Evolutionary conservation across 2,329 filamentous ascomycete species (phyloP), one percentile per base, ranked within the genome.

Genomic region (Aureobasidium zeae): DNA sequence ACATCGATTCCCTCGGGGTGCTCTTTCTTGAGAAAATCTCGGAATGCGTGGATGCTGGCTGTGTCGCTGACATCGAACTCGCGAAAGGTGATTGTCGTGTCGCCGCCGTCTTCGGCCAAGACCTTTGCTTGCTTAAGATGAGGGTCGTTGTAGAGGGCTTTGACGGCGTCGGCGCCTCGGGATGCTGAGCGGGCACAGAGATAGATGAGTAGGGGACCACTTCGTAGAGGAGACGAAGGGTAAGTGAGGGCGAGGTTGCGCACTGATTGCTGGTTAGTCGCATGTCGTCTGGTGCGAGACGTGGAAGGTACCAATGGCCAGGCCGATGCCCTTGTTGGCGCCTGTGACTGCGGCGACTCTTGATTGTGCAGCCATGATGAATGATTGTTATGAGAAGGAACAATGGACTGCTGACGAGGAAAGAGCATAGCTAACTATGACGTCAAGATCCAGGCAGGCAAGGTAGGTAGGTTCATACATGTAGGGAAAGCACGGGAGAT

Each of bases 241-340:
- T 74, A 74, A 48, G 72, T 65, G 12, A 75, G 62, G 9, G 71
- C 71, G 19, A 76, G 64, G 34, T 74, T 67, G 47, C 70, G 68
- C 46, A 75, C 71, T 65, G 48, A 10, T 47, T 25, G 45, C 19
- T 15, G 12, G 31, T 41, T 10, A 31, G 37, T 13, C 11, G 10
- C 5, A 17, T 16, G 10, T 21, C 8, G 4, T n/a, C n/a, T n/a
- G 9, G 8, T 8, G 10, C 6, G 15, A 30, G 12, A 11, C 11
- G 6, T 5, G 22, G n/a, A 7, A 30, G 38, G n/a, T 56, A 65
- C 64, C 63, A 49, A 71, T 68, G 13, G 68, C 67, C 6, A 71
- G 58, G 16, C 68, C 68, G 45, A 73, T 66, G 42, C 67, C 70
- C 53, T 72, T 74, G 57, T 75, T 75, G 12, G 70, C 71, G 37